A percentile compares a stretch with the other conserved stretches of the same genome.
phyloP scores from a whole-genome alignment of 2,329 filamentous ascomycete genomes.

The Iodosphaeria phyllophila region DNA sequence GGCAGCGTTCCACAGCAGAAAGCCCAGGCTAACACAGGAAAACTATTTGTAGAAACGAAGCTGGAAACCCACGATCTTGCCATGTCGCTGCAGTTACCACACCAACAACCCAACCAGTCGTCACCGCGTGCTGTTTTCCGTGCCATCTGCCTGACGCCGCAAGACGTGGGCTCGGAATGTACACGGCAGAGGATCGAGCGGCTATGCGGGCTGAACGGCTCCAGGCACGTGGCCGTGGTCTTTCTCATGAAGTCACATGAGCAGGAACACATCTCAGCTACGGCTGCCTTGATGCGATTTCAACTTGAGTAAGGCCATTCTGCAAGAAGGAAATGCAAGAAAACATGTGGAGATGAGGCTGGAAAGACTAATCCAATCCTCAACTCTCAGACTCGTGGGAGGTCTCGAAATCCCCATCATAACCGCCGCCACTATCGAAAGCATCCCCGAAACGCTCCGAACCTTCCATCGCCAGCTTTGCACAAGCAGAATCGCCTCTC shows the following conservation, averaged over 20 bases:
- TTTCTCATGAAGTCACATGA: constrained; percentile 20
- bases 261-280: constrained; percentile 9
- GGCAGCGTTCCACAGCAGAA: no score
- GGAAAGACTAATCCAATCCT: no score
- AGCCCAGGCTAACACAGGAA: no score
- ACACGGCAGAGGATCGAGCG: constrained; percentile 18
- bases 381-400: constrained; percentile 13
- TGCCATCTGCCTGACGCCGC: constrained; percentile 20
- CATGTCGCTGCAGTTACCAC: constrained; percentile 13
- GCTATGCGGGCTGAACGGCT: constrained; percentile 20
- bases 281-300: constrained; percentile 19
- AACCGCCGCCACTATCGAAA: constrained; percentile 17
- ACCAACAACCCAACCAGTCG: no score
- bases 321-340: not conserved
- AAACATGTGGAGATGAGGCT: no score
- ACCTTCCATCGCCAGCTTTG: constrained; percentile 16
- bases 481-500: no score
- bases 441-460: constrained; percentile 19
- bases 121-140: constrained; percentile 12
- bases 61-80: constrained; percentile 26
- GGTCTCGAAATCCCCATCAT: constrained; percentile 20
- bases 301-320: constrained; percentile 21
- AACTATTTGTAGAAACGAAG: constrained; percentile 21
- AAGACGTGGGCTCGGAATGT: constrained; percentile 14
- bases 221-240: constrained; percentile 20